Conservation (phyloP, 352 stramenopile species). For the Phytophthora fragariaefolia region DNA sequence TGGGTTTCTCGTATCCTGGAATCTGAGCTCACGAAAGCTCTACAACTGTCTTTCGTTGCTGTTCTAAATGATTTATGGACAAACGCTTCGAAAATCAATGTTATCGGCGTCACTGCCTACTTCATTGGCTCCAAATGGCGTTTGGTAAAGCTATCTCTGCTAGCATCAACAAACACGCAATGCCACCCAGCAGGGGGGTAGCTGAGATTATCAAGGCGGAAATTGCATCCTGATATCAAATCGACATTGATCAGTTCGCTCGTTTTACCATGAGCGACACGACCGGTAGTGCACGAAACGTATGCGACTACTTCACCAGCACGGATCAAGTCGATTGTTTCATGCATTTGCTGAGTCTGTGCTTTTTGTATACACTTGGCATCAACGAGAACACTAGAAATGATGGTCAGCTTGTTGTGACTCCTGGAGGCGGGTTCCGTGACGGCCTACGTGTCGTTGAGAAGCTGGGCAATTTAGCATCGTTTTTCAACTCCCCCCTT, state of each 20-base stretch:
- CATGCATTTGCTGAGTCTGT: conserved; percentile 15
- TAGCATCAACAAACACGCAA: conserved; percentile 2
- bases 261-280: conserved; percentile 18
- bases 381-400: conserved; percentile 13
- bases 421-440: background rate
- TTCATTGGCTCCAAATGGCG: conserved; percentile 16
- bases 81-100: conserved; percentile 12
- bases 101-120: conserved; percentile 1
- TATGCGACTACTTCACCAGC: conserved; percentile 5
- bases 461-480: conserved; percentile 6
- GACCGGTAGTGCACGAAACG: background rate
- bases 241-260: conserved; percentile 4
- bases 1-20: background rate
- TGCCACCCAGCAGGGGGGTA: background rate
- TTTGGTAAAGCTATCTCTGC: background rate
- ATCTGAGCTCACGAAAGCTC: background rate
- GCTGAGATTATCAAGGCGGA: background rate
- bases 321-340: conserved; percentile 16
- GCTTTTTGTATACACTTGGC: conserved; percentile 4
- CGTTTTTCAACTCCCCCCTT: conserved; percentile 1
- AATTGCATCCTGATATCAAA: background rate
- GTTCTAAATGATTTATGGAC: conserved; percentile 12
- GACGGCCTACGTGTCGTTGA: conserved; percentile 4
- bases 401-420: background rate
- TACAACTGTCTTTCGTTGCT: conserved; percentile 1